phyloP scores from a whole-genome alignment of 495 filamentous ascomycete genomes.

The Patellaria atrata region DNA sequence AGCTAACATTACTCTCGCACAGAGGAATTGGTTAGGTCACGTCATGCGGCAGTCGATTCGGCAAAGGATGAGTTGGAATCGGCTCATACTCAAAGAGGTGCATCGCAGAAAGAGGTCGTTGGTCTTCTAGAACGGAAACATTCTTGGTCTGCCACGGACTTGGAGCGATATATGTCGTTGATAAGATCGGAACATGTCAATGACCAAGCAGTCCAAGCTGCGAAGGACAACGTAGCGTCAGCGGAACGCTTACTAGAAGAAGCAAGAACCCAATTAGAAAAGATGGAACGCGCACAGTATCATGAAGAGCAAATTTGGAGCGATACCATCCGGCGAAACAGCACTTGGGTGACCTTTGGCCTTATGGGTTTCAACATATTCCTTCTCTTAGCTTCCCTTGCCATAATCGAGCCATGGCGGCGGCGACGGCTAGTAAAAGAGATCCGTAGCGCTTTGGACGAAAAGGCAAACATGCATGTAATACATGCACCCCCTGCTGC shows the following conservation, averaged over 20 bases:
- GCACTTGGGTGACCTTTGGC: constrained; percentile 96
- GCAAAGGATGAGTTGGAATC: constrained; percentile 63
- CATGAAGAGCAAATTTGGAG: constrained; percentile 99
- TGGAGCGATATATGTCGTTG: constrained; percentile 86
- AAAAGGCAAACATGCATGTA: constrained; percentile 30
- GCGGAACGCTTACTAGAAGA: constrained; percentile 69
- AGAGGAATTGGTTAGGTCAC: constrained; percentile 49
- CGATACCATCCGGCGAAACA: constrained; percentile 90
- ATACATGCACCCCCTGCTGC: constrained; percentile 7
- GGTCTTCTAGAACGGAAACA: constrained; percentile 86
- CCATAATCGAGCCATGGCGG: constrained; percentile 91
- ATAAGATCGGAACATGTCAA: constrained; percentile 89
- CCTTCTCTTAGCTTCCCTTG: constrained; percentile 75
- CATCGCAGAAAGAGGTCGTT: constrained; percentile 91
- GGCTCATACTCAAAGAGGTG: constrained; percentile 61
- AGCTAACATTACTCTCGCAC: constrained; percentile 5
- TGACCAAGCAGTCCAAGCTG: constrained; percentile 69
- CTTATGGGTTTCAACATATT: constrained; percentile 93
- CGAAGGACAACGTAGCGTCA: constrained; percentile 52
- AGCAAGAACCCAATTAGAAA: constrained; percentile 54
- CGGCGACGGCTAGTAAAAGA: constrained; percentile 63
- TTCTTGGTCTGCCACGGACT: constrained; percentile 70
- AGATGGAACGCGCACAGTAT: constrained; percentile 73
- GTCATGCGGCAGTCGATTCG: constrained; percentile 48
- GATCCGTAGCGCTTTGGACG: constrained; percentile 70